phyloP scores from a whole-genome alignment of 192 early-diverging fungal genomes.

The Thoreauomyces humboldtii region DNA sequence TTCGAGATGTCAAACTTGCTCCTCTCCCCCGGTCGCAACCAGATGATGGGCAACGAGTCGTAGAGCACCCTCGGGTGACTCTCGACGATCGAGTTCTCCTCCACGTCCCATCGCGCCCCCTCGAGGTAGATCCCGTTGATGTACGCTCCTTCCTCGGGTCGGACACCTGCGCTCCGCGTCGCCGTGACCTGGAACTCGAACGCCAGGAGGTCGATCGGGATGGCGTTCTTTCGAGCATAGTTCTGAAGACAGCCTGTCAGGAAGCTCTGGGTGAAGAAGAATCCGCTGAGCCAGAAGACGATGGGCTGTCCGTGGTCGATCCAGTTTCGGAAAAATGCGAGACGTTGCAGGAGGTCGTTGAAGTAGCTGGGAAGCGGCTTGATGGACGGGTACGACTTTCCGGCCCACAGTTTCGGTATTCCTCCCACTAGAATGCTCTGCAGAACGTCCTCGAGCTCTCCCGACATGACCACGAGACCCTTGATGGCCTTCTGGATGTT shows the following conservation, averaged over 20 bases:
- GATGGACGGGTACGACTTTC: slow-evolving; percentile 60
- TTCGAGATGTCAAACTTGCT: slow-evolving; percentile 35
- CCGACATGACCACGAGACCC: slow-evolving; percentile 61
- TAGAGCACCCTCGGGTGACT: slow-evolving; percentile 52
- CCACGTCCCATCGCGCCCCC: slow-evolving; percentile 60
- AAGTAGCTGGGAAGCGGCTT: slow-evolving; percentile 56
- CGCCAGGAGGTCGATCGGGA: slow-evolving; percentile 57
- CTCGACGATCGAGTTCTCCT: slow-evolving; percentile 53
- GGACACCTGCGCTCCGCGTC: slow-evolving; percentile 49
- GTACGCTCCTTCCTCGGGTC: slow-evolving; percentile 63
- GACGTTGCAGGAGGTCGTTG: slow-evolving; percentile 48
- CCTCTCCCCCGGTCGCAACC: slow-evolving; percentile 54
- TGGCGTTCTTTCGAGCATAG: slow-evolving; percentile 58
- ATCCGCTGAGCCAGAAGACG: slow-evolving; percentile 65
- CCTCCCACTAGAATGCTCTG: slow-evolving; percentile 52
- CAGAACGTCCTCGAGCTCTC: slow-evolving; percentile 58
- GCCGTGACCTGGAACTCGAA: slow-evolving; percentile 56
- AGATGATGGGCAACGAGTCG: slow-evolving; percentile 57
- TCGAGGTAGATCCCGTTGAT: slow-evolving; percentile 60
- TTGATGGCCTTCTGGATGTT: slow-evolving; percentile 66
- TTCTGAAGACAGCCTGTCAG: slow-evolving; percentile 59
- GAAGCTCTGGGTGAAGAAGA: slow-evolving; percentile 65
- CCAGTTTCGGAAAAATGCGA: slow-evolving; percentile 56
- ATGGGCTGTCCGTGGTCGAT: slow-evolving; percentile 58
- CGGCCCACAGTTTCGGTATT: slow-evolving; percentile 55